A percentile compares a stretch with the other conserved stretches of the same genome.
These are phyloP conservation scores for Mycena venus DNA, from an alignment of 768 basidiomycete species.

Conservation along the genomic window DNA sequence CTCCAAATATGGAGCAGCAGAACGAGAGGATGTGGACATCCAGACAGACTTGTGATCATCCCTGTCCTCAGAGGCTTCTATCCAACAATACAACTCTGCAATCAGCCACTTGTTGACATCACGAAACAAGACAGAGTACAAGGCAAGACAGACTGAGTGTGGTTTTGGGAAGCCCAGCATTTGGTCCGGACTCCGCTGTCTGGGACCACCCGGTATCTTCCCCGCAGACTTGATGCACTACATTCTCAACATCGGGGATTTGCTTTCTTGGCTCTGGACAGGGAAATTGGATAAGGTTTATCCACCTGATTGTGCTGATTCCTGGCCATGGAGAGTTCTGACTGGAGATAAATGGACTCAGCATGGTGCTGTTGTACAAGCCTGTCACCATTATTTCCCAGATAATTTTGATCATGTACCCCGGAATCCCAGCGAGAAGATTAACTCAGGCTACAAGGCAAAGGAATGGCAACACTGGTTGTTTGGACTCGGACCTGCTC, in stretches of 20 bases:
- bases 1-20: not conserved
- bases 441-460: conserved; percentile 22
- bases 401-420: not conserved
- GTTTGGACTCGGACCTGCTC: no score
- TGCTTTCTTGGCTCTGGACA: no score
- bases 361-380: not conserved
- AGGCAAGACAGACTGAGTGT: not conserved
- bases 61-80: not conserved
- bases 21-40: no score
- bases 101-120: not conserved
- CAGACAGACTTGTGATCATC: not conserved
- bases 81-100: not conserved
- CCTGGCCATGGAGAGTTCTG: not conserved
- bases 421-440: conserved; percentile 14
- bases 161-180: not conserved
- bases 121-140: not conserved
- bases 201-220: no score
- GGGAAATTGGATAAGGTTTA: not conserved
- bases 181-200: not conserved
- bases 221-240: no score
- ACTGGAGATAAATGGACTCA: not conserved
- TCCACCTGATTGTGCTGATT: not conserved
- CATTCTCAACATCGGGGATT: no score
- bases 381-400: not conserved
- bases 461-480: no score